A percentile compares a stretch with the other conserved stretches of the same genome.
These are phyloP conservation scores for Starmerella khaoyaiensis DNA, from an alignment of 805 yeast genomes.

Conservation along the genomic window DNA sequence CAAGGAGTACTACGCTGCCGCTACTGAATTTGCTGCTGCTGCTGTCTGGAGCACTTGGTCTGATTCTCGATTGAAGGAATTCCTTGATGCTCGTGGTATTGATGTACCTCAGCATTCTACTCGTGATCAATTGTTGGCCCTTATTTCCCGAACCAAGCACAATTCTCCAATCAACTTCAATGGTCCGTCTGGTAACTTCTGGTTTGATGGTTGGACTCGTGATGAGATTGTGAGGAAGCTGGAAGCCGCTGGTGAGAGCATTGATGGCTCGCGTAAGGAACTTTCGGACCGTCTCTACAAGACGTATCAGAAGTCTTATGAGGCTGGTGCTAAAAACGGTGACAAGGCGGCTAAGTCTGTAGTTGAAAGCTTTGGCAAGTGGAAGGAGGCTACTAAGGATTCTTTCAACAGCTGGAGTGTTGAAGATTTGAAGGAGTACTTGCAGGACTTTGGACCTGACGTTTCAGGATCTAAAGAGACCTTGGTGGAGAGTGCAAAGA, in stretches of 20 bases:
- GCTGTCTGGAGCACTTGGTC: conserved; percentile 24
- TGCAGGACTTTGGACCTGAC: conserved; percentile 33
- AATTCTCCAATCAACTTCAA: conserved; percentile 28
- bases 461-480: conserved; percentile 16
- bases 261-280: conserved; percentile 35
- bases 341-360: conserved; percentile 33
- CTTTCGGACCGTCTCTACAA: conserved; percentile 37
- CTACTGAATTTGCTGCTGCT: conserved; percentile 2
- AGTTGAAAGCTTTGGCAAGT: conserved; percentile 26
- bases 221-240: conserved; percentile 41
- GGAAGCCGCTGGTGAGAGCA: conserved; percentile 31
- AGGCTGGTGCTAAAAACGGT: conserved; percentile 32
- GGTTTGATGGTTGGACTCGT: conserved; percentile 42
- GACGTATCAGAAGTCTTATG: conserved; percentile 34
- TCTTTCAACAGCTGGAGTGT: conserved; percentile 40
- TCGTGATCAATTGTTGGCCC: conserved; percentile 32
- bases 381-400: conserved; percentile 31
- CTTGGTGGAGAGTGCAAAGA: conserved; percentile 20
- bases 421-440: conserved; percentile 44
- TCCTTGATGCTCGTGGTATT: conserved; percentile 29
- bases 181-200: conserved; percentile 39
- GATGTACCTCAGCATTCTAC: conserved; percentile 23
- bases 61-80: conserved; percentile 26
- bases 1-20: conserved; percentile 16
- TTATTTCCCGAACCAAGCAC: conserved; percentile 32